Evolutionary conservation across 2,329 filamentous ascomycete genomes (phyloP), one percentile per base, ranked within the genome.

Genomic region (Tolypocladium tropicale): DNA sequence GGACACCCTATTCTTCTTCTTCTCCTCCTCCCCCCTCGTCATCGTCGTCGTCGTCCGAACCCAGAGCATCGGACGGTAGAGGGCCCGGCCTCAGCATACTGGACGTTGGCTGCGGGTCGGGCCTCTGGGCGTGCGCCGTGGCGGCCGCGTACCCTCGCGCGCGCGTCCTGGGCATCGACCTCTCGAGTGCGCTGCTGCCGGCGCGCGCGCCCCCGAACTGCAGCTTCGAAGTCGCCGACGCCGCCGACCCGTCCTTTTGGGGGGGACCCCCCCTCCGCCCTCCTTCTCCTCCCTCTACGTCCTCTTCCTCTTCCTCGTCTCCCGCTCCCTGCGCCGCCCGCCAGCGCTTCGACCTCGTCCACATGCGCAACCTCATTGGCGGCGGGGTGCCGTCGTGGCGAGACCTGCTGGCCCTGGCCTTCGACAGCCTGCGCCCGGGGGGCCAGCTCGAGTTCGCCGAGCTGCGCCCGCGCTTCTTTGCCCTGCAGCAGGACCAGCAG

Each of bases 171-270:
- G 73, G 73, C 33, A 66, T 75, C 46, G 75, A 77, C 56, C 61
- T 75, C 23, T 74, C 69, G 23, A 68, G 68, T 30, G 71, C 72
- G n/a, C 67, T 76, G 36, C 63, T 73, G 48, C 72, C 70, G 18
- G 70, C 65, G 10, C 65, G 68, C 30, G 77, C 84, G 9, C 82
- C 83, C 7, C 74, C 79, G 21, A 86, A 86, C 61, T 75, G 85
- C 25, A 74, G 72, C 4, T 85, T 85, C 63, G 70, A 80, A 56
- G 76, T 85, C 41, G 79, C 80, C 63, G 81, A 86, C 63, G 74
- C 79, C 33, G 79, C 82, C 58, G 72, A 52, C 32, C 18, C 43
- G 79, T 32, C 70, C 66, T 37, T 37, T 4, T 77, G 74, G 75
- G 66, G 65, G 4, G 63, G 63, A n/a, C n/a, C n/a, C n/a, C n/a